A percentile compares a stretch with the other conserved stretches of the same genome.
Evolutionary conservation across 2,329 filamentous ascomycete species (phyloP).

Genomic region (Cryphonectria naterciae): DNA sequence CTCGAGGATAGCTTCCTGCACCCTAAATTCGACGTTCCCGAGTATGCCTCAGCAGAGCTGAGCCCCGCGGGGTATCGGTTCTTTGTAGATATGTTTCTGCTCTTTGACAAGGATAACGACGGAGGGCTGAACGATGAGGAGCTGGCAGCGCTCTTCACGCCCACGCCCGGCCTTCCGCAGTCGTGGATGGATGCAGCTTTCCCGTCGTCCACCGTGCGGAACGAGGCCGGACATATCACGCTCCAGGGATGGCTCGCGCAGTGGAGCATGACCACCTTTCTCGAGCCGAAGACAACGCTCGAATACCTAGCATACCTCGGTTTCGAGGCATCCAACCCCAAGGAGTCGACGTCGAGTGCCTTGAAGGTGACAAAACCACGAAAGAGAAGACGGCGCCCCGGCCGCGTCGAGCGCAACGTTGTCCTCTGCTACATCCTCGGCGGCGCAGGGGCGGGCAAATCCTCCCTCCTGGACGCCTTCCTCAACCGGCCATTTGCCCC

Average conservation of each 20-base stretch:
- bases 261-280: conserved; percentile 99
- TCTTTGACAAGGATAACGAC: conserved; percentile 97
- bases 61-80: conserved; percentile 95
- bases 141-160: conserved; percentile 84
- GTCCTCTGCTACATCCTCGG: conserved; percentile 93
- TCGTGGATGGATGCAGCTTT: conserved; percentile 91
- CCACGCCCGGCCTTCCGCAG: conserved; percentile 83
- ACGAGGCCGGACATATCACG: conserved; percentile 93
- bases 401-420: conserved; percentile 89
- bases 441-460: conserved; percentile 85
- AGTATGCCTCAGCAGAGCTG: conserved; percentile 89
- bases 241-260: conserved; percentile 97
- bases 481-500: conserved; percentile 83
- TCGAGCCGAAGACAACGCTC: conserved; percentile 91
- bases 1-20: conserved; percentile 89
- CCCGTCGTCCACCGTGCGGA: conserved; percentile 90
- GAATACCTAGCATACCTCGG: conserved; percentile 96
- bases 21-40: conserved; percentile 91
- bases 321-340: conserved; percentile 81
- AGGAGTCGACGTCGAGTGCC: conserved; percentile 77
- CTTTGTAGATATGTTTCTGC: conserved; percentile 92
- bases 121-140: conserved; percentile 88
- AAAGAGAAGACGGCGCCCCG: conserved; percentile 79
- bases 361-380: conserved; percentile 91
- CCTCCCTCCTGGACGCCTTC: conserved; percentile 86